Percentiles rank a stretch among this genome's conserved stretches.
Conservation (phyloP, 2,329 filamentous ascomycete species). For the Gyromitra esculenta region DNA sequence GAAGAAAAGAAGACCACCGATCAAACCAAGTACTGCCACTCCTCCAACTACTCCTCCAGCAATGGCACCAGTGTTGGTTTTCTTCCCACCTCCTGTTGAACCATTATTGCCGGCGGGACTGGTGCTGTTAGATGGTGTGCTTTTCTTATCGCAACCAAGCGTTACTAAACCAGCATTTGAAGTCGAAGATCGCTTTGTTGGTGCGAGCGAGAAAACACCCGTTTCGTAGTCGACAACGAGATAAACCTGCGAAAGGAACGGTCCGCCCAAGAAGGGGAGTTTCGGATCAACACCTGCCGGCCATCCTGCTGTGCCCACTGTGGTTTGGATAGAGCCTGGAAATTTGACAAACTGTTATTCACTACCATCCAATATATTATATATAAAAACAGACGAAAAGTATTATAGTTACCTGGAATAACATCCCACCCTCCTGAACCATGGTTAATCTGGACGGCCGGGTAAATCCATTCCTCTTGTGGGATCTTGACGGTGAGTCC, state of each 20-base stretch:
- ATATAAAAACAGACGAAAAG: not conserved
- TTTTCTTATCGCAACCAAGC: conserved; percentile 32
- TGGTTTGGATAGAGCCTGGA: conserved; percentile 47
- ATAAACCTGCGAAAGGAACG: conserved; percentile 53
- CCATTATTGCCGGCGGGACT: not conserved
- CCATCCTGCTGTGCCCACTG: conserved; percentile 50
- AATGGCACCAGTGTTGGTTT: conserved; percentile 34
- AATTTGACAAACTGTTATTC: conserved; percentile 13
- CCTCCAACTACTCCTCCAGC: conserved; percentile 48
- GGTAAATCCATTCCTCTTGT: conserved; percentile 44
- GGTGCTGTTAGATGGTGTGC: not conserved
- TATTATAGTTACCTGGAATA: conserved; percentile 40
- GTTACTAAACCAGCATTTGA: not conserved
- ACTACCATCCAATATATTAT: not conserved
- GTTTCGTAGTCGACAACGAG: conserved; percentile 52
- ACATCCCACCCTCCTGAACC: conserved; percentile 36
- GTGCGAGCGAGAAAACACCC: conserved; percentile 43
- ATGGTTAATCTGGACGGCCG: conserved; percentile 30
- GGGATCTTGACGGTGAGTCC: conserved; percentile 45
- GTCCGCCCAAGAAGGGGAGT: conserved; percentile 50
- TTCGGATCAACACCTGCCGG: conserved; percentile 35
- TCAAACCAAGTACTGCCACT: conserved; percentile 20
- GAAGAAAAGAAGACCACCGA: conserved; percentile 30
- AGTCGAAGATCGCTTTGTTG: conserved; percentile 18
- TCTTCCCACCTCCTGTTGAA: not conserved